These are phyloP conservation scores for Dactylellina haptotyla DNA, from an alignment of 2,329 filamentous ascomycete genomes.

Conservation along the genomic window DNA sequence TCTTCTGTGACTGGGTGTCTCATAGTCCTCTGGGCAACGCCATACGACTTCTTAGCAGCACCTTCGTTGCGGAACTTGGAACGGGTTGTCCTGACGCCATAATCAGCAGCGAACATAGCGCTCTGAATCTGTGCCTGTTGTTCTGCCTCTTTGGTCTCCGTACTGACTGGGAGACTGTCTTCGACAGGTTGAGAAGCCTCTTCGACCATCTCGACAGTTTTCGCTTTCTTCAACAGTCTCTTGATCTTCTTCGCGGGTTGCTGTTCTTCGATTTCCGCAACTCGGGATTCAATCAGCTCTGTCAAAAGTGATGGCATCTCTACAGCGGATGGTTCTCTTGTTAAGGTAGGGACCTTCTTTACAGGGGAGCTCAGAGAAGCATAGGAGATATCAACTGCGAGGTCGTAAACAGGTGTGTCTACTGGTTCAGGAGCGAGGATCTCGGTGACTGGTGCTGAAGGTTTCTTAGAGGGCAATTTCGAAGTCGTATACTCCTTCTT, in stretches of 20 bases:
- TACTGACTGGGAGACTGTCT: conserved; percentile 3
- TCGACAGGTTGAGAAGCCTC: not conserved
- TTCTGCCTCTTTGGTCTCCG: conserved; percentile 19
- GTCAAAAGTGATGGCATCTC: conserved; percentile 43
- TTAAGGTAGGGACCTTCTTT: conserved; percentile 20
- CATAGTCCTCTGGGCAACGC: conserved; percentile 46
- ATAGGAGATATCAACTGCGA: conserved; percentile 46
- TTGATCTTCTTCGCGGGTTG: conserved; percentile 28
- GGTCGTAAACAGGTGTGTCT: conserved; percentile 22
- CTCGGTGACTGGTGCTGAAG: not conserved
- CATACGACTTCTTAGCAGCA: conserved; percentile 47
- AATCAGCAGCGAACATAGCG: conserved; percentile 45
- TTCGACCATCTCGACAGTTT: not conserved
- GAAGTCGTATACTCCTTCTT: conserved; percentile 1
- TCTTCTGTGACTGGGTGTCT: conserved; percentile 44
- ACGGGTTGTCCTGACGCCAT: conserved; percentile 46
- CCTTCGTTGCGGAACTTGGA: conserved; percentile 48
- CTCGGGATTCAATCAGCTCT: conserved; percentile 43
- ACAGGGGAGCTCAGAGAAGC: conserved; percentile 17
- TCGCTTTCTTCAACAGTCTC: conserved; percentile 11
- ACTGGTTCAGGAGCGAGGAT: conserved; percentile 4
- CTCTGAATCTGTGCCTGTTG: conserved; percentile 32
- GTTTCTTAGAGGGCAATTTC: not conserved
- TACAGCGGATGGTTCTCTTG: conserved; percentile 36
- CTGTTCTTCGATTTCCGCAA: conserved; percentile 46